phyloP scores from a whole-genome alignment of 2,329 filamentous ascomycete species.

The Aulographum hederae region DNA sequence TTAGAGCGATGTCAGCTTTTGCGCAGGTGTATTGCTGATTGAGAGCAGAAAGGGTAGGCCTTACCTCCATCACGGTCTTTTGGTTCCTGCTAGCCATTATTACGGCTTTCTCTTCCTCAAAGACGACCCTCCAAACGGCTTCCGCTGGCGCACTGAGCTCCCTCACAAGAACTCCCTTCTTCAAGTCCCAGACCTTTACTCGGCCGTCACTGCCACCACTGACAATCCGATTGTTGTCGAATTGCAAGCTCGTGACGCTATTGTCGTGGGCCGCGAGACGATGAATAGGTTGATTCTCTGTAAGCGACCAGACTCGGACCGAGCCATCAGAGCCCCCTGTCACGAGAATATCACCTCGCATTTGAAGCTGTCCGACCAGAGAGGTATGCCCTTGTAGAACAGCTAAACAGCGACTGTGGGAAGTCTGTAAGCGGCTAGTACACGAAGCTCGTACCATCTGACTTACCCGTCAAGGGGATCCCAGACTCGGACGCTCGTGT shows the following conservation, averaged over 20 bases:
- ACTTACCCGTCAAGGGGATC: slow-evolving; percentile 67
- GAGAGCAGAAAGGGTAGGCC: too few relatives aligned
- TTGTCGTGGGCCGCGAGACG: slow-evolving; percentile 93
- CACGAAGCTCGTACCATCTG: background rate
- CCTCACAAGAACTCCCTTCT: slow-evolving; percentile 74
- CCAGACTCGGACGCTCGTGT: slow-evolving; percentile 96
- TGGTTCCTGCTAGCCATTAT: slow-evolving; percentile 75
- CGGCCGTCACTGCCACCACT: slow-evolving; percentile 93
- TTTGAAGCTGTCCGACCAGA: slow-evolving; percentile 87
- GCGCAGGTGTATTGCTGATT: background rate
- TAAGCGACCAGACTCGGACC: slow-evolving; percentile 87
- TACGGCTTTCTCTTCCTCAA: slow-evolving; percentile 95
- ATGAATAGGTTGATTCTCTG: slow-evolving; percentile 82
- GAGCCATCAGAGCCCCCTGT: slow-evolving; percentile 93
- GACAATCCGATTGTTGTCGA: slow-evolving; percentile 88
- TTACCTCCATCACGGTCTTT: slow-evolving; percentile 93
- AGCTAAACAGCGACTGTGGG: slow-evolving; percentile 49
- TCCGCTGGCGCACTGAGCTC: slow-evolving; percentile 85
- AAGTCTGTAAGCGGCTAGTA: slow-evolving; percentile 1
- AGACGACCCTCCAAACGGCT: slow-evolving; percentile 93
- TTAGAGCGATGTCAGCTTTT: background rate
- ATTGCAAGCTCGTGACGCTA: slow-evolving; percentile 92
- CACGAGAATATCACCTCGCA: slow-evolving; percentile 85
- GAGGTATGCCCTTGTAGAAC: slow-evolving; percentile 95
- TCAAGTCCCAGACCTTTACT: slow-evolving; percentile 95